These are phyloP conservation scores for Gelatoporia subvermispora DNA, from an alignment of 768 basidiomycete species.

Conservation along the genomic window DNA sequence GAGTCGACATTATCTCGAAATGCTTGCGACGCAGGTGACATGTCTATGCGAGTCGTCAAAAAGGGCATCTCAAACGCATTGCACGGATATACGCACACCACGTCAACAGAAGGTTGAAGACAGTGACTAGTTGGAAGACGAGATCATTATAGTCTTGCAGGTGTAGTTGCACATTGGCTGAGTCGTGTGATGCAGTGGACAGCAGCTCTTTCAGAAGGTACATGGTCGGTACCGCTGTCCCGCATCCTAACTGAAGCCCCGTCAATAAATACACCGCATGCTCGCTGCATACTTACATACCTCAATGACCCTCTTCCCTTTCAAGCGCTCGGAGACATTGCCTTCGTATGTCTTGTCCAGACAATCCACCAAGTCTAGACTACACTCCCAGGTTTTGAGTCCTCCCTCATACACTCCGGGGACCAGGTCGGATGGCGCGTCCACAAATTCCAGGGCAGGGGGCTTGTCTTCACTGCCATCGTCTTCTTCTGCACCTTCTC, in stretches of 20 bases:
- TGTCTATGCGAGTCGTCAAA: slow-evolving; percentile 36
- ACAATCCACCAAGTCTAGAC: slow-evolving; percentile 77
- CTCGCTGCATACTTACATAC: slow-evolving; percentile 35
- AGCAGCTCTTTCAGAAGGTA: slow-evolving; percentile 66
- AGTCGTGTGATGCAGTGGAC: slow-evolving; percentile 19
- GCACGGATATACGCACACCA: slow-evolving; percentile 60
- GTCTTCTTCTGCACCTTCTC: slow-evolving; percentile 10
- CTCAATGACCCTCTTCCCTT: slow-evolving; percentile 66
- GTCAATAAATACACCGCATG: not conserved
- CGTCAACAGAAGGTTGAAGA: slow-evolving; percentile 71
- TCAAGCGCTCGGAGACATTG: slow-evolving; percentile 21
- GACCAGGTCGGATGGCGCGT: slow-evolving; percentile 84
- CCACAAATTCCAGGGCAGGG: slow-evolving; percentile 57
- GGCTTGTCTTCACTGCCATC: slow-evolving; percentile 3
- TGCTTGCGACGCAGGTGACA: slow-evolving; percentile 48
- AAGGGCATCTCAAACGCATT: not conserved
- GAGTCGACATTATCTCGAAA: slow-evolving; percentile 34
- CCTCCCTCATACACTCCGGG: slow-evolving; percentile 95
- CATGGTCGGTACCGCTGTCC: slow-evolving; percentile 81
- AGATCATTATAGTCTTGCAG: slow-evolving; percentile 90
- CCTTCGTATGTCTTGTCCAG: slow-evolving; percentile 34
- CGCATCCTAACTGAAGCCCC: slow-evolving; percentile 82
- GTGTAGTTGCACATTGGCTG: slow-evolving; percentile 50
- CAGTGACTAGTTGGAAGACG: slow-evolving; percentile 72
- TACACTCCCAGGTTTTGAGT: slow-evolving; percentile 97